These are phyloP conservation scores for Plasmodium gonderi DNA, from an alignment of 169 alveolate genomes.

Conservation along the genomic window DNA sequence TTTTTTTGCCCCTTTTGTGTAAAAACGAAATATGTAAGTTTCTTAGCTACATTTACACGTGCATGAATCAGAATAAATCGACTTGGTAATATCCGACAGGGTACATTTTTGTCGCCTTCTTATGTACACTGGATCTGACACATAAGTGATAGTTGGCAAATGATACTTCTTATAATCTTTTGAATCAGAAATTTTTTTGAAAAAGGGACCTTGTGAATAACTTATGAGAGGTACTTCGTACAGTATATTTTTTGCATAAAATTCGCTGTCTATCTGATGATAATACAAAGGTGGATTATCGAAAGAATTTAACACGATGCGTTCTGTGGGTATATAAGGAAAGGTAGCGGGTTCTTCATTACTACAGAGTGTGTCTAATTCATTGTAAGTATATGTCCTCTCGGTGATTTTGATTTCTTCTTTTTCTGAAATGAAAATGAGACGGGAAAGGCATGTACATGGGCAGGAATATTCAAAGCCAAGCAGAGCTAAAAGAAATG, in stretches of 20 bases:
- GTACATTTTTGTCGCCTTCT: conserved; percentile 52
- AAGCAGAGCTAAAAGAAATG: not conserved
- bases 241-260: conserved; percentile 58
- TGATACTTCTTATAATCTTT: conserved; percentile 11
- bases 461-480: not conserved
- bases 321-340: conserved; percentile 64
- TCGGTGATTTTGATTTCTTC: conserved; percentile 37
- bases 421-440: conserved; percentile 12
- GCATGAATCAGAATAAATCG: conserved; percentile 10
- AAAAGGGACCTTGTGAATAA: conserved; percentile 71
- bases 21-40: not conserved
- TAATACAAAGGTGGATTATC: conserved; percentile 39
- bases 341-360: not conserved
- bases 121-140: conserved; percentile 64
- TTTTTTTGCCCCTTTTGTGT: not conserved
- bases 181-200: conserved; percentile 17
- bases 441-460: not conserved
- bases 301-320: conserved; percentile 24
- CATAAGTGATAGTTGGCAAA: conserved; percentile 67
- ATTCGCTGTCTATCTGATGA: conserved; percentile 73
- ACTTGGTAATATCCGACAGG: not conserved
- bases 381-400: conserved; percentile 67
- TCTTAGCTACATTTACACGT: not conserved
- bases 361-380: conserved; percentile 10
- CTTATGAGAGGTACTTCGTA: conserved; percentile 68